Conservation (phyloP, 805 yeast genomes). For the Wickerhamiella bombiphila region DNA sequence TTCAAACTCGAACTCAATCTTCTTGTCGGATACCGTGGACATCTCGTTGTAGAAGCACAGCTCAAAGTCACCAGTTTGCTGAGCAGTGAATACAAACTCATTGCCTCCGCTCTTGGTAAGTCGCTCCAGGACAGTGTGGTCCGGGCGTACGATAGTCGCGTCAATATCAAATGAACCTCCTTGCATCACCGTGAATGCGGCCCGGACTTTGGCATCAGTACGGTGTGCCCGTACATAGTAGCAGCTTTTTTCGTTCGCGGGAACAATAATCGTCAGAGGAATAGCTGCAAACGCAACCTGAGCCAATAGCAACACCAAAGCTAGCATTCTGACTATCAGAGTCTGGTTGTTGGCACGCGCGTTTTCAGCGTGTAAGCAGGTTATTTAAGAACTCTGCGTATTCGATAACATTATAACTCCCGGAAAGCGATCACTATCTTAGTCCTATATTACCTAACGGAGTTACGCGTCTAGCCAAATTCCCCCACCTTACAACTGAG, state of each 20-base stretch:
- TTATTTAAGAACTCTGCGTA: no score
- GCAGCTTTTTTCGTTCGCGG: constrained; percentile 63
- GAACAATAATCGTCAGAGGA: constrained; percentile 58
- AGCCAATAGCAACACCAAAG: constrained; percentile 4
- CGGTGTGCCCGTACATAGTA: constrained; percentile 53
- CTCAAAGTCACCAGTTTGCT: constrained; percentile 61
- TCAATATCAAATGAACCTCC: constrained; percentile 75
- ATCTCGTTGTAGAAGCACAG: constrained; percentile 74
- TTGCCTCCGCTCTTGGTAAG: constrained; percentile 62
- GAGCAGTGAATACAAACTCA: constrained; percentile 59
- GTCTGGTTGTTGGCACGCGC: no score
- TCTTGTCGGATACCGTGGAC: constrained; percentile 70
- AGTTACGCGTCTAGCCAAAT: no score
- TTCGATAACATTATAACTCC: no score
- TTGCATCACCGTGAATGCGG: constrained; percentile 69
- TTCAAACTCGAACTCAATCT: constrained; percentile 66
- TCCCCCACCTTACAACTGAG: no score
- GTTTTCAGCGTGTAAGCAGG: no score
- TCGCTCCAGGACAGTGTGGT: constrained; percentile 35
- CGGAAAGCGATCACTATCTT: no score
- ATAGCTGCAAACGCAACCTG: constrained; percentile 20
- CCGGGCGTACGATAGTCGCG: constrained; percentile 43
- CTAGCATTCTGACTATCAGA: no score
- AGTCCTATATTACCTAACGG: no score
- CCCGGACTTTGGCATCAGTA: constrained; percentile 47